Conservation (phyloP, 176 grass and related monocot species). For the Hsuehochloa calcarea region DNA sequence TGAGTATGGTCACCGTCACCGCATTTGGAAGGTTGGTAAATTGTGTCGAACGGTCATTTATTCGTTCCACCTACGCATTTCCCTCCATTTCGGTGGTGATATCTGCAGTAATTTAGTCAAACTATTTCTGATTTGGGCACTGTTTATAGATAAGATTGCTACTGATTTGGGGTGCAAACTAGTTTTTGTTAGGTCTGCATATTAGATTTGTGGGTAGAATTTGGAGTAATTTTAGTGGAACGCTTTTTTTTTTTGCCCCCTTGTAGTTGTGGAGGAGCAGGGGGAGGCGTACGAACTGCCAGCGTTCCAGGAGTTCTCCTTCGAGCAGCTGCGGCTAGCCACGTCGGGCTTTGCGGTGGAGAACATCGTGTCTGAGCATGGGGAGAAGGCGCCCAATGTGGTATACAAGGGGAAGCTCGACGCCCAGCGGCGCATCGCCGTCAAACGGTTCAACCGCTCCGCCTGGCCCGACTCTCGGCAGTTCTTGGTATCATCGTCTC, state of each 20-base stretch:
- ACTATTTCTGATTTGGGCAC: background rate
- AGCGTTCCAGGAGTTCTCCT: conserved; percentile 80
- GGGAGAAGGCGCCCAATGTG: conserved; percentile 97
- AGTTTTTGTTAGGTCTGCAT: background rate
- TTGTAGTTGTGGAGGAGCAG: conserved; percentile 60
- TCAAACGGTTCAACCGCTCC: conserved; percentile 89
- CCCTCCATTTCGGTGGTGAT: background rate
- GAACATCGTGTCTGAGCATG: conserved; percentile 94
- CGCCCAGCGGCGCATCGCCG: conserved; percentile 71
- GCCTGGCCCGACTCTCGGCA: conserved; percentile 92
- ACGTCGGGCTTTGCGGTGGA: conserved; percentile 77
- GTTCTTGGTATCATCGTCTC: conserved; percentile 63
- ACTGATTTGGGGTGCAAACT: background rate
- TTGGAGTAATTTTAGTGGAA: background rate
- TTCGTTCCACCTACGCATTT: background rate
- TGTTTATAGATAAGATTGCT: background rate
- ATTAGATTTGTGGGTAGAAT: background rate
- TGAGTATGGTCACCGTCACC: background rate
- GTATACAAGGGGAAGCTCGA: conserved; percentile 97
- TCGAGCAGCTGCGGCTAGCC: conserved; percentile 84
- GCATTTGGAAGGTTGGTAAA: conserved; percentile 17
- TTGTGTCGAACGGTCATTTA: background rate
- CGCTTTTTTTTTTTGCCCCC: background rate
- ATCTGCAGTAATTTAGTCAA: background rate
- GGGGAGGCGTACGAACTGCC: conserved; percentile 75